phyloP scores from a whole-genome alignment of 805 yeast species.

The Priceomyces fermenticarens region DNA sequence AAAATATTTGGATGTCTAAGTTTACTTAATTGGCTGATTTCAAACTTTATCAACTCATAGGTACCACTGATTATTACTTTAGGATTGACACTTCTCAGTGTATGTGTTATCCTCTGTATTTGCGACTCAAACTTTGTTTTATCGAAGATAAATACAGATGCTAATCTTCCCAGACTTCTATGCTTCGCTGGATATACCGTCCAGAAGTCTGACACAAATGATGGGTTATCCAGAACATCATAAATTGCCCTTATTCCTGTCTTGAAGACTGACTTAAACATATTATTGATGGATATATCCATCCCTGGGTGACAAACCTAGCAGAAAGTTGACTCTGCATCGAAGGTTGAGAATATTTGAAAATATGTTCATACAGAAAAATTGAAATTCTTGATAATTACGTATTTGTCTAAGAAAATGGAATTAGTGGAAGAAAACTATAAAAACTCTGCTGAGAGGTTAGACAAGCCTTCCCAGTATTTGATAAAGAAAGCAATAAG shows the following conservation, averaged over 20 bases:
- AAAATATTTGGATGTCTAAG: constrained; percentile 87
- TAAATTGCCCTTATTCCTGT: constrained; percentile 66
- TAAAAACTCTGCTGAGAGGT: constrained; percentile 60
- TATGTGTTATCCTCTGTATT: constrained; percentile 37
- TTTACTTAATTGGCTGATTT: constrained; percentile 70
- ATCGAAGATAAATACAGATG: constrained; percentile 84
- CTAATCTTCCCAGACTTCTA: constrained; percentile 55
- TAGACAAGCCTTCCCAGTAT: constrained; percentile 72
- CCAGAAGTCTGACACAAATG: constrained; percentile 82
- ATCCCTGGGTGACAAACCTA: no score
- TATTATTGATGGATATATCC: constrained; percentile 11
- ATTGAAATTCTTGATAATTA: no score
- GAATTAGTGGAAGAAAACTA: constrained; percentile 45
- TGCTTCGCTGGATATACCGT: constrained; percentile 80
- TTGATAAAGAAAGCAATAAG: constrained; percentile 63
- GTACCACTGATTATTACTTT: constrained; percentile 58
- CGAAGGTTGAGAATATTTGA: no score
- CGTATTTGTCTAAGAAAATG: constrained; percentile 16
- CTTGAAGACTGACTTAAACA: constrained; percentile 54
- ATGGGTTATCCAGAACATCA: constrained; percentile 64
- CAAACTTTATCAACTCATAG: constrained; percentile 61
- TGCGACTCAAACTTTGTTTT: constrained; percentile 67
- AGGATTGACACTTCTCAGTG: constrained; percentile 31
- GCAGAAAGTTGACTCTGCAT: no score
- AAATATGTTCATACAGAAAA: no score